Conservation (phyloP, 345 rosid genomes). For the Salix udensis region DNA sequence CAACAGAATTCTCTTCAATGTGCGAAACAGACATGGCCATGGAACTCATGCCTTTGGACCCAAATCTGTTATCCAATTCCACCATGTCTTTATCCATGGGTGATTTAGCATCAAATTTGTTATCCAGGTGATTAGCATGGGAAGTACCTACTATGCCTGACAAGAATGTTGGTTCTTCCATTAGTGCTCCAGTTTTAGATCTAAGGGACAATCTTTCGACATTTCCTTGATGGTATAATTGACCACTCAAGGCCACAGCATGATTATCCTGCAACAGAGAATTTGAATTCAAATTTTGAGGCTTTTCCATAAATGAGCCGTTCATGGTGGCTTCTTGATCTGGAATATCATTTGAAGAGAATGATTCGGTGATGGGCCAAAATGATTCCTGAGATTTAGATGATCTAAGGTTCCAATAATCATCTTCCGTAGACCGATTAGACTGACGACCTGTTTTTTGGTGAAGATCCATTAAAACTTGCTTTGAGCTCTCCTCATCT, state of each 20-base stretch:
- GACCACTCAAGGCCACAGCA: background rate
- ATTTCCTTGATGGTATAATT: slow-evolving; percentile 17
- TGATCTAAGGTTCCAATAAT: slow-evolving; percentile 15
- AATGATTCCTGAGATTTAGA: slow-evolving; percentile 8
- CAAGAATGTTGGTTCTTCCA: slow-evolving; percentile 29
- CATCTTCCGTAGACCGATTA: slow-evolving; percentile 14
- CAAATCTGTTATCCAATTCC: slow-evolving; percentile 30
- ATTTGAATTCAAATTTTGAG: slow-evolving; percentile 1
- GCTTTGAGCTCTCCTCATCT: slow-evolving; percentile 34
- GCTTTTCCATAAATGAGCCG: slow-evolving; percentile 21
- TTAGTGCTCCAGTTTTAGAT: slow-evolving; percentile 30
- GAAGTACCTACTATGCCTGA: slow-evolving; percentile 27
- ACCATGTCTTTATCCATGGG: slow-evolving; percentile 25
- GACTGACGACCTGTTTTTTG: slow-evolving; percentile 36
- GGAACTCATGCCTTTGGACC: slow-evolving; percentile 24
- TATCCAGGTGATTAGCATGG: slow-evolving; percentile 15
- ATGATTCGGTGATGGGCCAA: slow-evolving; percentile 16
- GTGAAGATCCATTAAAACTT: slow-evolving; percentile 31
- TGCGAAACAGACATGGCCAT: slow-evolving; percentile 27
- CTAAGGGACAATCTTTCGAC: slow-evolving; percentile 18
- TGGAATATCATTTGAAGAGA: slow-evolving; percentile 18
- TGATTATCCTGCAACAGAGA: slow-evolving; percentile 1
- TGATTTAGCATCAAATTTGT: slow-evolving; percentile 26
- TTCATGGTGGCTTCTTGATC: slow-evolving; percentile 33
- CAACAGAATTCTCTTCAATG: slow-evolving; percentile 33